Conservation (phyloP, 176 grass and related monocot species). For the Elymus sibiricus region DNA sequence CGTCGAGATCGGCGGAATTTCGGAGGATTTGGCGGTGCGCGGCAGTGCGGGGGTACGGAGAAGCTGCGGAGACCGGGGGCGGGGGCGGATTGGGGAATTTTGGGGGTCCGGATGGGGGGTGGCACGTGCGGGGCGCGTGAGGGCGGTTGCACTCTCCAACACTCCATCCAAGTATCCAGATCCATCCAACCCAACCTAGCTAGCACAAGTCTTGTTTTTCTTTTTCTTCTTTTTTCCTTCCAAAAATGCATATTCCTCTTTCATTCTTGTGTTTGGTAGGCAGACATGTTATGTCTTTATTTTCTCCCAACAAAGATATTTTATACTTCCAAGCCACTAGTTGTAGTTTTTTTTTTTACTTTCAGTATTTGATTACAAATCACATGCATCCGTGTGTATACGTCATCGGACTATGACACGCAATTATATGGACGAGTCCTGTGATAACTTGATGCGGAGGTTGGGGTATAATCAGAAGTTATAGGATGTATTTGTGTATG, state of each 20-base stretch:
- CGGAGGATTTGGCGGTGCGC: background rate
- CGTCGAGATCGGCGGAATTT: background rate
- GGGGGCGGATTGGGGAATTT: background rate
- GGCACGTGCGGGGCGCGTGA: background rate
- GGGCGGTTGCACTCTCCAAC: background rate
- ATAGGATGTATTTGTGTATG: too few species aligned
- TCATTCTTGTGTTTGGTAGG: background rate
- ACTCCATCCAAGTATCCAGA: background rate
- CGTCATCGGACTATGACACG: too few species aligned
- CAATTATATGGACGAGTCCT: too few species aligned
- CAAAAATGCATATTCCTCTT: background rate
- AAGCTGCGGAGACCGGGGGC: background rate
- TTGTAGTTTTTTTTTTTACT: too few species aligned
- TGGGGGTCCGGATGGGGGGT: background rate
- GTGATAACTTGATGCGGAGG: too few species aligned
- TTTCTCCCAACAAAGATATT: too few species aligned
- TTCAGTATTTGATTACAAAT: too few species aligned
- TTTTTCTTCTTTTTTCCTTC: background rate
- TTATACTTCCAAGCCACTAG: too few species aligned
- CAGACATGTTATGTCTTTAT: background rate
- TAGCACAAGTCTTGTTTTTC: background rate
- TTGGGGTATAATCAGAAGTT: too few species aligned
- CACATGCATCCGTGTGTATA: too few species aligned
- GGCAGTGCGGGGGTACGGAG: background rate
- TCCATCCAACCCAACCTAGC: background rate